Evolutionary conservation across 2,329 filamentous ascomycete genomes (phyloP).

Genomic region (Seiridium cupressi): DNA sequence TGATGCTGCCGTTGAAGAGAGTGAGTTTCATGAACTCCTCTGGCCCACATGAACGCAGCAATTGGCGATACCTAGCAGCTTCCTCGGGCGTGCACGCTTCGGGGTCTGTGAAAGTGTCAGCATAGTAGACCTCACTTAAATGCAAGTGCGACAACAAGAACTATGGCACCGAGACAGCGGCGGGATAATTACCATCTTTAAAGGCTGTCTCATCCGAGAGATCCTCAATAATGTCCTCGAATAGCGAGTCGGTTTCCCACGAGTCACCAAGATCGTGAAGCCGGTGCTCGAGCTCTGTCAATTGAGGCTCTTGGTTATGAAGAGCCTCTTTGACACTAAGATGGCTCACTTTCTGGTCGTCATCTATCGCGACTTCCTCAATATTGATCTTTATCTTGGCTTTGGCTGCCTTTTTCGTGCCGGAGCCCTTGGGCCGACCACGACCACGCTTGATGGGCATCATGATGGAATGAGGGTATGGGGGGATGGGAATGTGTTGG

Average conservation of each 20-base stretch:
- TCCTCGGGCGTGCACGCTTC: constrained; percentile 54
- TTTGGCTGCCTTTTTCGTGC: not conserved
- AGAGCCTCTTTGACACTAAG: not conserved
- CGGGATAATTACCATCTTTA: constrained; percentile 26
- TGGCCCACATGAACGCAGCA: constrained; percentile 75
- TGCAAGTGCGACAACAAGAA: constrained; percentile 5
- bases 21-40: constrained; percentile 73
- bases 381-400: not conserved
- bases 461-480: not conserved
- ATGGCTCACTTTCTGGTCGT: constrained; percentile 8
- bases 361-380: not conserved
- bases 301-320: not conserved
- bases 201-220: constrained; percentile 40
- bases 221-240: constrained; percentile 44
- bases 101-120: constrained; percentile 17
- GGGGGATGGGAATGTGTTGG: not conserved
- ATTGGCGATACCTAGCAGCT: constrained; percentile 64
- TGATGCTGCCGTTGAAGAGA: constrained; percentile 66
- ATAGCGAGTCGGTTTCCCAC: constrained; percentile 46
- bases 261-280: constrained; percentile 22
- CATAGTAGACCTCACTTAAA: not conserved
- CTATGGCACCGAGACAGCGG: constrained; percentile 10
- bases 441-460: constrained; percentile 4
- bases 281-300: constrained; percentile 5
- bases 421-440: constrained; percentile 7